Evolutionary conservation across 1,284 basidiomycete genomes (phyloP).

Genomic region (Paramarasmius palmivorus): DNA sequence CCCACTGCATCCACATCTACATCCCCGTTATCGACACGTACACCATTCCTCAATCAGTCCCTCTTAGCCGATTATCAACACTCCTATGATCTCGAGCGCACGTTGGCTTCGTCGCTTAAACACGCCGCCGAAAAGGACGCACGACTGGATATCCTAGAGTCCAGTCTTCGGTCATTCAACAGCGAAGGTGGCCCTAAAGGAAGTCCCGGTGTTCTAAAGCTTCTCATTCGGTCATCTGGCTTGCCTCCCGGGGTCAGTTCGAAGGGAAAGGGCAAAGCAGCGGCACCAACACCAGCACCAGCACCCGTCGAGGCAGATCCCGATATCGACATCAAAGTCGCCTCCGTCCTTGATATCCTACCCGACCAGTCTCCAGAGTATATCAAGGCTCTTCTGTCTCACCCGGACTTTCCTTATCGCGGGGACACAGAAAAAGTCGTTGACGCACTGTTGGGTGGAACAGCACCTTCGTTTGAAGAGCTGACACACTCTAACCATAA

Average conservation of each 20-base stretch:
- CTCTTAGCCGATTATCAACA: conserved; percentile 72
- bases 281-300: not conserved
- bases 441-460: conserved; percentile 70
- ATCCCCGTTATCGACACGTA: conserved; percentile 26
- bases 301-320: conserved; percentile 28
- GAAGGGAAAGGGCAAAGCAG: not conserved
- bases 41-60: conserved; percentile 65
- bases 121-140: conserved; percentile 52
- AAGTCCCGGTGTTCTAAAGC: conserved; percentile 37
- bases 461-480: conserved; percentile 50
- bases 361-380: conserved; percentile 58
- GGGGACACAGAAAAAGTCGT: conserved; percentile 61
- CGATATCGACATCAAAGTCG: conserved; percentile 55
- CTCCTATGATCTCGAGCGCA: conserved; percentile 55
- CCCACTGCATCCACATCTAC: conserved; percentile 34
- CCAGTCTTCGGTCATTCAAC: conserved; percentile 43
- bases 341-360: conserved; percentile 71
- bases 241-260: conserved; percentile 39
- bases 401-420: conserved; percentile 46
- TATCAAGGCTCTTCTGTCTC: conserved; percentile 54
- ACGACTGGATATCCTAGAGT: conserved; percentile 56
- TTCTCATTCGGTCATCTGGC: conserved; percentile 62
- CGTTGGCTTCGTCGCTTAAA: conserved; percentile 45
- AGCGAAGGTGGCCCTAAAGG: conserved; percentile 7
- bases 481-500: conserved; percentile 19